Evolutionary conservation across 2,329 filamentous ascomycete species (phyloP).

Genomic region (Corniculantispora saksenae): DNA sequence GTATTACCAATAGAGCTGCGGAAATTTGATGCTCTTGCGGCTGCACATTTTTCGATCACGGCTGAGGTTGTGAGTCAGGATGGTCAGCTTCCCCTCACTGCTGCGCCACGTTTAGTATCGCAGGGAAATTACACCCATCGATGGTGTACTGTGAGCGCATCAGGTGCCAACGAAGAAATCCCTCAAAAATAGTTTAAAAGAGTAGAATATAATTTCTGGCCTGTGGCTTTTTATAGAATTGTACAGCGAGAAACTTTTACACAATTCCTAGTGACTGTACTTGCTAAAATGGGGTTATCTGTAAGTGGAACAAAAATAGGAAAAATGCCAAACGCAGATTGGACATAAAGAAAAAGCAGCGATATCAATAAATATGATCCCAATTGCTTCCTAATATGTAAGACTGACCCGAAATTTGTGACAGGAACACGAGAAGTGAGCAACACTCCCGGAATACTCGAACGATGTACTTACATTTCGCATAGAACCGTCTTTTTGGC

Average conservation of each 20-base stretch:
- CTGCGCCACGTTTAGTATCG: background rate
- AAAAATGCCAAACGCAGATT: no score
- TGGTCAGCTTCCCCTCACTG: background rate
- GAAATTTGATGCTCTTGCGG: background rate
- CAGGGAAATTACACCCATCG: background rate
- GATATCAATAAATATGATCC: background rate
- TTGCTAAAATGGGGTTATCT: background rate
- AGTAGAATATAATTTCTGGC: background rate
- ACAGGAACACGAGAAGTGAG: slow-evolving; percentile 2
- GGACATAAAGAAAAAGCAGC: no score
- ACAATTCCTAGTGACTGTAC: background rate
- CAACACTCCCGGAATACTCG: background rate
- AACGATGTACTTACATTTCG: background rate
- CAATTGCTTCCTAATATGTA: no score
- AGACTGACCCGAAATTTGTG: background rate
- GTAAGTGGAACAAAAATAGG: background rate
- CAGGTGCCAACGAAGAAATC: background rate
- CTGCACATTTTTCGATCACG: background rate
- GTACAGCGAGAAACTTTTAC: background rate
- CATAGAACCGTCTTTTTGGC: background rate
- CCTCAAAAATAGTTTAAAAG: background rate
- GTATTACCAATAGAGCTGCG: background rate
- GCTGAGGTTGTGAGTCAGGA: background rate
- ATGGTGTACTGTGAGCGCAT: background rate
- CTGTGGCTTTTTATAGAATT: background rate